phyloP scores from a whole-genome alignment of 169 alveolate genomes.

The Babesia ovis region DNA sequence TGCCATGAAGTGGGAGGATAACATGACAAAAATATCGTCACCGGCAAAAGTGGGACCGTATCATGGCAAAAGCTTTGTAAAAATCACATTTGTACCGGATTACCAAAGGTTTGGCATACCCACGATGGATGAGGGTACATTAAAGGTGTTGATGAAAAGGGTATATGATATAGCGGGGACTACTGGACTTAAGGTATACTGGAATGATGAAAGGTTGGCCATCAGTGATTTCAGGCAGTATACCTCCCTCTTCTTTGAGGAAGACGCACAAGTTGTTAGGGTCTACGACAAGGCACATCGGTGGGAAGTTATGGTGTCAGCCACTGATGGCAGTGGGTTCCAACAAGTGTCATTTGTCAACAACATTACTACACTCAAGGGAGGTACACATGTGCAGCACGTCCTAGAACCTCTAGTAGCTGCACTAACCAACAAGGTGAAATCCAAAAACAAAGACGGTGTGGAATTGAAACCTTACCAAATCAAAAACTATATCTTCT shows the following conservation, averaged over 20 bases:
- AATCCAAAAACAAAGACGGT: constrained; percentile 93
- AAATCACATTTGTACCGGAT: constrained; percentile 97
- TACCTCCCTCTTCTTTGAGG: constrained; percentile 88
- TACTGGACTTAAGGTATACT: constrained; percentile 90
- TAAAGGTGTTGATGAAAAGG: constrained; percentile 91
- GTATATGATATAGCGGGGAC: constrained; percentile 99
- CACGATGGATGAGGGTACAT: constrained; percentile 89
- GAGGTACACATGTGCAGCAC: constrained; percentile 98
- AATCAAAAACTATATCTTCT: constrained; percentile 92
- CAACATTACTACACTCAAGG: constrained; percentile 96
- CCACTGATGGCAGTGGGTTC: constrained; percentile 89
- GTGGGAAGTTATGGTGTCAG: constrained; percentile 86
- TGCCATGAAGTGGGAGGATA: constrained; percentile 87
- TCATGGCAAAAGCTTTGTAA: constrained; percentile 86
- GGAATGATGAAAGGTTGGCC: constrained; percentile 89
- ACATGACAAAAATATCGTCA: constrained; percentile 85
- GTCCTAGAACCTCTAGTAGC: constrained; percentile 93
- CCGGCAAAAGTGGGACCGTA: constrained; percentile 81
- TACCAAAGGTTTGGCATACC: constrained; percentile 88
- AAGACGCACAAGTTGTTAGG: constrained; percentile 70
- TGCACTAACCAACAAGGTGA: constrained; percentile 88
- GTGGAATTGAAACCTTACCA: constrained; percentile 91
- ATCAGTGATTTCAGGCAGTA: constrained; percentile 92
- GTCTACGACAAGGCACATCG: constrained; percentile 74
- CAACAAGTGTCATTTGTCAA: constrained; percentile 98